Evolutionary conservation across 2,329 filamentous ascomycete genomes (phyloP), one percentile per base, ranked within the genome.

Genomic region (Bipolaris cookei): DNA sequence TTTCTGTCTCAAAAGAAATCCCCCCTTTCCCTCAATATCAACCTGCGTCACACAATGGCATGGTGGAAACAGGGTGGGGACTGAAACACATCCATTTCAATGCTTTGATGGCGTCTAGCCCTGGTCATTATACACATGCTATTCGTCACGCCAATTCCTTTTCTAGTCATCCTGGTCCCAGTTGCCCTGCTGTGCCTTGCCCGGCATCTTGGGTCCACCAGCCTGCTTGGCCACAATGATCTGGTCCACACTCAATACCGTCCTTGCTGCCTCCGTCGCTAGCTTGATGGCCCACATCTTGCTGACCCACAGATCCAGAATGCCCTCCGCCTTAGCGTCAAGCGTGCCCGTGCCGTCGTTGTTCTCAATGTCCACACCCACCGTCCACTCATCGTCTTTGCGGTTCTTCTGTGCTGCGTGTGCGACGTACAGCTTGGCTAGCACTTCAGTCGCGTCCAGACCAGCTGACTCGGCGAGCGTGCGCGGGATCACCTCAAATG

Each of bases 151-250:
- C 32, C 30, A 39, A n/a, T 25, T 21, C 21, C n/a, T 35, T 28
- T 54, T 51, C 28, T 50, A 56, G 42, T 59, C 73, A 72, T 90
- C 87, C 71, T 89, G 85, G 76, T 89, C 87, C 87, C 87, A 88
- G 73, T 86, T 86, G 43, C 93, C 90, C 62, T 72, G 69, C 62
- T 75, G 71, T 80, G 97, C 97, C 67, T 92, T 95, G 44, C 90
- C 93, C 28, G 95, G 95, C 54, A 94, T 94, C 85, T 99, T 99
- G 20, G 96, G 95, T 35, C 95, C 95, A 74, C 95, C 95, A 45
- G 96, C 95, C 81, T 98, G 95, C 80, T 94, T 88, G 62, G 96
- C 93, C 56, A 99, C 95, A 75, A 99, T 99, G 74, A 99, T 99
- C 81, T 99, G 96, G 79, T 99, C 95, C 37, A 99, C 95, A 45